These are phyloP conservation scores for Apiospora koreana DNA, from an alignment of 2,329 filamentous ascomycete genomes.

Conservation along the genomic window DNA sequence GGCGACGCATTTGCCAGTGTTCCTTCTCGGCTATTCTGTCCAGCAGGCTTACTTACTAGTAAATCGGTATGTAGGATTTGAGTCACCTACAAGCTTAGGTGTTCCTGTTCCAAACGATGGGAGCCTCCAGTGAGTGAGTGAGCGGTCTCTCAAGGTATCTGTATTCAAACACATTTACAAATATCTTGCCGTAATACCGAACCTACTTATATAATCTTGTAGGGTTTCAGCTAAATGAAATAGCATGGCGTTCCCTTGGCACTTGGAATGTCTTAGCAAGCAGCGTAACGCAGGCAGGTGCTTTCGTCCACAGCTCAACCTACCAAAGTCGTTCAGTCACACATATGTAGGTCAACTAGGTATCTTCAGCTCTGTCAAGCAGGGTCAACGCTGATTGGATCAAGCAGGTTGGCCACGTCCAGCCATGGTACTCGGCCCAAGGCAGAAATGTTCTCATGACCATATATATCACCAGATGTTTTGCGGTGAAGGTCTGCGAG, in stretches of 20 bases:
- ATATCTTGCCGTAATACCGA: background rate
- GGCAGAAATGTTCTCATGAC: background rate
- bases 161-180: too few species aligned
- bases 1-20: background rate
- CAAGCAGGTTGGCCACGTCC: background rate
- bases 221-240: background rate
- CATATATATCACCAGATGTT: background rate
- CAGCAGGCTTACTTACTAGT: background rate
- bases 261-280: background rate
- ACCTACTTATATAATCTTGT: background rate
- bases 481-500: background rate
- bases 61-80: background rate
- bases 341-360: too few species aligned
- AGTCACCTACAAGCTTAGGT: background rate
- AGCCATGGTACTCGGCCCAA: background rate
- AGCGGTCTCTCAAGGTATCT: too few species aligned
- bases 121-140: too few species aligned
- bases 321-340: background rate
- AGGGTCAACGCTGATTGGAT: background rate
- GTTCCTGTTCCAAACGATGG: background rate
- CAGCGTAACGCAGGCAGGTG: background rate
- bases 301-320: background rate
- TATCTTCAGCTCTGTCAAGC: background rate
- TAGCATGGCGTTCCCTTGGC: background rate
- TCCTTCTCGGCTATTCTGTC: background rate